phyloP scores from a whole-genome alignment of 2,329 filamentous ascomycete species.

The Fusarium clavum region DNA sequence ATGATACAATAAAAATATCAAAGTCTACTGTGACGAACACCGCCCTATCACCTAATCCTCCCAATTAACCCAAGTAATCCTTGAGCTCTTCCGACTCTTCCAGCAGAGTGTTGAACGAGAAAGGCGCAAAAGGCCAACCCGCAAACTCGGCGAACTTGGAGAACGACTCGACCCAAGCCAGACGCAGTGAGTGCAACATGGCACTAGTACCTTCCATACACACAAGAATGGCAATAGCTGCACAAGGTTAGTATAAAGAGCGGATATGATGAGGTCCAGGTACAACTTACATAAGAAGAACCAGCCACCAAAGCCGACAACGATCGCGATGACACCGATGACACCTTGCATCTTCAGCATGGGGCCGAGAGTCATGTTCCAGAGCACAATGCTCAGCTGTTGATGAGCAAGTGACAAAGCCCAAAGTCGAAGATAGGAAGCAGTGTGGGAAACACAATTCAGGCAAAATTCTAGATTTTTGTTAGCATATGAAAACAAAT shows the following conservation, averaged over 20 bases:
- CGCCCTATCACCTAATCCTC: slow-evolving; percentile 12
- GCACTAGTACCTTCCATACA: slow-evolving; percentile 97
- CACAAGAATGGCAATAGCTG: slow-evolving; percentile 74
- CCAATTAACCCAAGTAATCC: slow-evolving; percentile 62
- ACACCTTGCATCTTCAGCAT: slow-evolving; percentile 76
- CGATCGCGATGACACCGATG: slow-evolving; percentile 81
- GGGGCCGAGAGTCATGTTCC: slow-evolving; percentile 91
- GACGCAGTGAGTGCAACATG: slow-evolving; percentile 90
- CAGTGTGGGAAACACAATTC: slow-evolving; percentile 98
- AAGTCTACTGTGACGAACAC: slow-evolving; percentile 46
- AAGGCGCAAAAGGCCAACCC: slow-evolving; percentile 87
- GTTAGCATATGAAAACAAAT: slow-evolving; percentile 46
- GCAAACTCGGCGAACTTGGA: slow-evolving; percentile 96
- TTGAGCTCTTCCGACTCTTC: slow-evolving; percentile 80
- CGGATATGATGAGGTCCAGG: background rate
- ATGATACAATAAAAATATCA: slow-evolving; percentile 51
- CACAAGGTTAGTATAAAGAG: slow-evolving; percentile 41
- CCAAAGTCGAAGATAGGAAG: slow-evolving; percentile 98
- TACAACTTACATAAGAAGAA: slow-evolving; percentile 76
- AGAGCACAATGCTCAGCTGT: slow-evolving; percentile 94
- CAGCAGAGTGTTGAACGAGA: slow-evolving; percentile 85
- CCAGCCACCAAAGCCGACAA: slow-evolving; percentile 88
- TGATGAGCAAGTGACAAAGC: slow-evolving; percentile 97
- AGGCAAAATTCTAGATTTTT: slow-evolving; percentile 85
- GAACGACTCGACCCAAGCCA: slow-evolving; percentile 98